These are phyloP conservation scores for Meyerozyma carpophila DNA, from an alignment of 1,139 yeast genomes.

Conservation along the genomic window DNA sequence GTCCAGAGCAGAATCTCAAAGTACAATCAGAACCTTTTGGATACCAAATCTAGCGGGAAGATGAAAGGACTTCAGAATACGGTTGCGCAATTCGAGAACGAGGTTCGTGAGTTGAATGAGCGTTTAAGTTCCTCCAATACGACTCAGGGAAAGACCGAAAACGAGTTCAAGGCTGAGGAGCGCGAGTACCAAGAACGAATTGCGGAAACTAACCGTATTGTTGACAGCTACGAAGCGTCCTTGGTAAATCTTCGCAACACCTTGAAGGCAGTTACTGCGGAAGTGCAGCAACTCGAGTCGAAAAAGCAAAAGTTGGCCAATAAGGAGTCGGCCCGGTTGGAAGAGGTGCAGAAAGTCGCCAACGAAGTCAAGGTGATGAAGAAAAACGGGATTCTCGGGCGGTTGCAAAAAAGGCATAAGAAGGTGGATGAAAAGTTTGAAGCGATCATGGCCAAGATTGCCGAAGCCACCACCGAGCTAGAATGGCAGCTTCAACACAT, in stretches of 20 bases:
- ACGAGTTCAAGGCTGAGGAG: constrained; percentile 18
- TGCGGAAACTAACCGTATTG: constrained; percentile 17
- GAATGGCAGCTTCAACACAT: constrained; percentile 7
- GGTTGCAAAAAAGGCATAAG: constrained; percentile 24
- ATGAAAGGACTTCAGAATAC: constrained; percentile 39
- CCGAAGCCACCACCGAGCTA: constrained; percentile 15
- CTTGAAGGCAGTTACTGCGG: constrained; percentile 20
- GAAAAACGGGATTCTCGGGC: constrained; percentile 21
- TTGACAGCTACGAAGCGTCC: constrained; percentile 21
- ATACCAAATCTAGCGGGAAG: constrained; percentile 32
- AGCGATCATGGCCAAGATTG: constrained; percentile 30
- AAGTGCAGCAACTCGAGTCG: constrained; percentile 14
- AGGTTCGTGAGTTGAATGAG: constrained; percentile 22
- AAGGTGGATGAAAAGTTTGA: constrained; percentile 35
- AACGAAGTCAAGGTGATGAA: constrained; percentile 26
- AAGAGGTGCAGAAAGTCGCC: constrained; percentile 22
- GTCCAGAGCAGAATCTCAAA: constrained; percentile 46
- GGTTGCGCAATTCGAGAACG: constrained; percentile 36
- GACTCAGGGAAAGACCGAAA: constrained; percentile 14
- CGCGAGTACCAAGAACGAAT: constrained; percentile 17
- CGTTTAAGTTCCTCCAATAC: constrained; percentile 15
- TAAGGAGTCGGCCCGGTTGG: constrained; percentile 20
- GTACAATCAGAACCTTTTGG: constrained; percentile 12
- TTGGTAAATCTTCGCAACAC: constrained; percentile 17
- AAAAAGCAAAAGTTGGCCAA: constrained; percentile 24